Conservation (phyloP, 2,329 filamentous ascomycete genomes). For the Rachicladosporium sp. region DNA sequence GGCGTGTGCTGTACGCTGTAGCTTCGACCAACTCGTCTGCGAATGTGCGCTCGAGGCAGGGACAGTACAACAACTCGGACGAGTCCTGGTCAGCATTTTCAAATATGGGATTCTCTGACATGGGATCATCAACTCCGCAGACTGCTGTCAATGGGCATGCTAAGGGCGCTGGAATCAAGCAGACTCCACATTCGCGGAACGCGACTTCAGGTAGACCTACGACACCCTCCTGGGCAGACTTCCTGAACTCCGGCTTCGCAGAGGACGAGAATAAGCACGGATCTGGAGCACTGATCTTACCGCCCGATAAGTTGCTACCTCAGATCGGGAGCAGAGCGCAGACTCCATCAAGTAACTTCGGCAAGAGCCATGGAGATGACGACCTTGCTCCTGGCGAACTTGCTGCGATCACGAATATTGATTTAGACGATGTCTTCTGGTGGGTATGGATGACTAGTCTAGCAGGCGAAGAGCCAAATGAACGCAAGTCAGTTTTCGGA, state of each 20-base stretch:
- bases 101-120: conserved; percentile 78
- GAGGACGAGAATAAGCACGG: conserved; percentile 38
- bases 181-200: conserved; percentile 51
- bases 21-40: conserved; percentile 80
- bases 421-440: conserved; percentile 94
- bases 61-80: conserved; percentile 40
- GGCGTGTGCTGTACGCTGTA: conserved; percentile 77
- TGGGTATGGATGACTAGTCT: conserved; percentile 99
- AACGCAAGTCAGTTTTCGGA: conserved; percentile 85
- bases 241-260: conserved; percentile 82
- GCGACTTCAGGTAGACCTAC: conserved; percentile 66
- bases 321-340: conserved; percentile 69
- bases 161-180: conserved; percentile 45
- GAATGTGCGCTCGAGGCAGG: conserved; percentile 25
- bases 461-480: conserved; percentile 73
- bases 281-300: conserved; percentile 56
- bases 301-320: conserved; percentile 81
- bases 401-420: conserved; percentile 75
- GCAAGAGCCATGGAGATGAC: conserved; percentile 48
- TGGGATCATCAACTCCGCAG: conserved; percentile 32
- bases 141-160: conserved; percentile 12
- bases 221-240: conserved; percentile 96
- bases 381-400: conserved; percentile 82
- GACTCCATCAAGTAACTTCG: conserved; percentile 36
- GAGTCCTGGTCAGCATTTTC: conserved; percentile 98